Base-by-base conservation (phyloP, 768 basidiomycete species). In the Ephemerocybe angulata region DNA sequence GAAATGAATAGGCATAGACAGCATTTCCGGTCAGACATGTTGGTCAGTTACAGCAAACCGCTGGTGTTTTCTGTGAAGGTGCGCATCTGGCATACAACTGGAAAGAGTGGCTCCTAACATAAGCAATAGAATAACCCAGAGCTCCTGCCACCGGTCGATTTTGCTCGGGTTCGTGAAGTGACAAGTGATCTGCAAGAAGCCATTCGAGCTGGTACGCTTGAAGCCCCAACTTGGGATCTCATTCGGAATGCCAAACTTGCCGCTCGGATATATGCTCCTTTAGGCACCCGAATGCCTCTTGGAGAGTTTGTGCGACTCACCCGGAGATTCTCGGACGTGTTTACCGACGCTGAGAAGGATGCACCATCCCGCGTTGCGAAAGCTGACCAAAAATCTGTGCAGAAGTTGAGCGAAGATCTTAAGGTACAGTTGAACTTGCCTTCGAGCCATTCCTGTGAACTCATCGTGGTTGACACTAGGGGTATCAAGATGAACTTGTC, bases 11-110 rank as follows among this genome's bases (percentile, higher is more conserved):
- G 88, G 81, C 90, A 91, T 67, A 80, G 89, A 38, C 84, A 93
- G 63, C 86, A 92, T 67, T 95, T 92, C 63, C 84, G 93, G 25
- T 90, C 88, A 10, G 91, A 94, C 62, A 90, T 94, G 17, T 70
- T 95, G 46, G 88, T 95, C 21, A 88, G 87, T 2, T 92, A 90
- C 66, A 85, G 90, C 59, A 74, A 80, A 15, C 87, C 89, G 0
- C 75, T 89, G 64, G 76, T 65, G 37, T 88, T 90, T 62, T 73
- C 75, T 11, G 80, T 87, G 22, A 81, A 85, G 76, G 88, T 82
- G 56, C 53, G 57, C 22, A 27, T 22, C 17, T 35, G 2, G 10
- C 7, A 17, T 50, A 13, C 44, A 17, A 47, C 35, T 53, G 47
- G 40, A 28, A 50, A 27, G 4, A 38, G 19, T 17, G 37, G n/a